phyloP scores from a whole-genome alignment of 179 eudicot species.

The Carnegiea gigantea region DNA sequence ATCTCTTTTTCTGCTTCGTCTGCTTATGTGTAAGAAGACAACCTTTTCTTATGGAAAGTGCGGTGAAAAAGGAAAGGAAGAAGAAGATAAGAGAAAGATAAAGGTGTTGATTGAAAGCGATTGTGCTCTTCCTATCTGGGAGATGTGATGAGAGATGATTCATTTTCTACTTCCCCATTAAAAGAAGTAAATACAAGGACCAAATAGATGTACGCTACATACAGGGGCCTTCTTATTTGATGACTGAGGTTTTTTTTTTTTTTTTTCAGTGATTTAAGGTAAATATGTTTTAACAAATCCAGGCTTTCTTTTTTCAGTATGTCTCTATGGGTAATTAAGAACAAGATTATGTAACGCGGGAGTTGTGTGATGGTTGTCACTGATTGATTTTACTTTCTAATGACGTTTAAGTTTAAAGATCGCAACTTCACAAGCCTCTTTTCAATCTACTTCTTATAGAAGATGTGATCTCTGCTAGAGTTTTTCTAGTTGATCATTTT shows the following conservation, averaged over 20 bases:
- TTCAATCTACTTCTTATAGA: neutral
- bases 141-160: conserved; percentile 19
- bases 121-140: conserved; percentile 11
- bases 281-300: neutral
- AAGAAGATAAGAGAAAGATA: neutral
- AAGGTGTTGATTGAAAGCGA: conserved; percentile 18
- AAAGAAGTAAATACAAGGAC: neutral
- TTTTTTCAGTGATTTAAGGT: neutral
- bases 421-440: neutral
- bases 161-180: neutral
- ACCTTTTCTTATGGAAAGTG: conserved; percentile 6
- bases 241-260: neutral
- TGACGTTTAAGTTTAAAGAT: neutral
- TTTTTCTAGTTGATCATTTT: neutral
- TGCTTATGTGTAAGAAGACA: neutral
- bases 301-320: neutral
- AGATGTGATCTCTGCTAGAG: neutral
- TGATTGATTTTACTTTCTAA: neutral
- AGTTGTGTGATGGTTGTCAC: neutral
- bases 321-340: neutral
- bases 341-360: neutral
- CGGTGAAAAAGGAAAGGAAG: neutral
- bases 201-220: neutral
- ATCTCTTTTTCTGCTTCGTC: neutral
- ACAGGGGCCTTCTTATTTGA: neutral